Evolutionary conservation across 768 basidiomycete species (phyloP), one percentile per base, ranked within the genome.

Genomic region (Kockovaella imperatae): DNA sequence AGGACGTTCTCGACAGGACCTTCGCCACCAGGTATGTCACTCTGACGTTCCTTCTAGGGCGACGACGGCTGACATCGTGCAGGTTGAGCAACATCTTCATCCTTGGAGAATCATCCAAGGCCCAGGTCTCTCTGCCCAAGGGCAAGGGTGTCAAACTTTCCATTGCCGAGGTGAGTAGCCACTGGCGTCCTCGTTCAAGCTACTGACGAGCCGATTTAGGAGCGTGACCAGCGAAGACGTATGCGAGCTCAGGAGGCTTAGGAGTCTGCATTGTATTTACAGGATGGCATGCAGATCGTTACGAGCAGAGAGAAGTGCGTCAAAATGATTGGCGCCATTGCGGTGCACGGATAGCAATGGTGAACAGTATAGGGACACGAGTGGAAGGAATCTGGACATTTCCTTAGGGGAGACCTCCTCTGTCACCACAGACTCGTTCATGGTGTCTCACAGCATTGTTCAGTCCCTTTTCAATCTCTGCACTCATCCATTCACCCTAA

Each of bases 81-180:
- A 95, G 90, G 69, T 80, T 97, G 54, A 83, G 85, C 65, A 99
- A 97, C 80, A 87, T 99, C 71, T 97, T 97, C 75, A 84, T 99
- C 66, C 87, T 96, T 55, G 95, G 95, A 56, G 85, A 95, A 76
- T 90, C 90, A 46, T 77, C 68, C 72, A 99, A 97, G 80, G 83
- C 95, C 38, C 90, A 89, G 84, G 80, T 97, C 76, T 96, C 93
- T 34, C 76, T 97, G 69, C 91, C 91, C 56, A 89, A 85, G 77
- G 90, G 90, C 75, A 93, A 93, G 80, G 93, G 91, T 77, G 85
- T 82, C 72, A 95, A 96, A 75, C 85, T 95, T 64, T 89, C 89
- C 54, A 97, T 97, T 69, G 82, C 91, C 14, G 71, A 72, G 63
- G n/a, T n/a, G n/a, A n/a, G n/a, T n/a, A n/a, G n/a, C n/a, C n/a